Conservation (phyloP, 2,329 filamentous ascomycete species). For the Alternaria sp. region DNA sequence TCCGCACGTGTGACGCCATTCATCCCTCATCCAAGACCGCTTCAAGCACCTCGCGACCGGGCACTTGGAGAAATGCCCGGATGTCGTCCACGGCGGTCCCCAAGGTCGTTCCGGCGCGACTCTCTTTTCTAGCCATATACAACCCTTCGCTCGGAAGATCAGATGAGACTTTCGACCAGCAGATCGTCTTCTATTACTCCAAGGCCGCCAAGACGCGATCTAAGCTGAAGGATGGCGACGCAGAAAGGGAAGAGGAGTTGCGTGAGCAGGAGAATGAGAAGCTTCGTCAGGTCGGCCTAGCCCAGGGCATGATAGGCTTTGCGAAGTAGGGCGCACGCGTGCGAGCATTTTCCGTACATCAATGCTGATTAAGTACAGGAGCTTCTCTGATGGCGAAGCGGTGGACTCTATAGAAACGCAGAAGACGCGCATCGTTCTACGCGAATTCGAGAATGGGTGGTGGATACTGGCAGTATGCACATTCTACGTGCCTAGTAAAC, state of each 20-base stretch:
- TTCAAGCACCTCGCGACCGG: constrained; percentile 15
- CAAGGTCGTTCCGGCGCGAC: constrained; percentile 75
- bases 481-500: background rate
- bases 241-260: constrained; percentile 49
- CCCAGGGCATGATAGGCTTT: constrained; percentile 96
- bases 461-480: constrained; percentile 86
- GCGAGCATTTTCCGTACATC: background rate
- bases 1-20: constrained; percentile 18
- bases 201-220: constrained; percentile 43
- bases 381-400: constrained; percentile 78
- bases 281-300: constrained; percentile 90
- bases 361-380: constrained; percentile 58
- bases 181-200: constrained; percentile 94
- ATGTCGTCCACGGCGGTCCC: constrained; percentile 42
- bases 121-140: constrained; percentile 93
- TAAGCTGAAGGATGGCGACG: constrained; percentile 39
- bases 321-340: constrained; percentile 60
- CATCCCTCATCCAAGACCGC: constrained; percentile 7
- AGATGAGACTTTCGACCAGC: constrained; percentile 77
- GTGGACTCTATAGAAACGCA: constrained; percentile 92
- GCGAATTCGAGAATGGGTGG: constrained; percentile 90
- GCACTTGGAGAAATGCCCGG: constrained; percentile 10
- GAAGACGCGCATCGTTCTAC: constrained; percentile 81
- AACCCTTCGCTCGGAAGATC: constrained; percentile 80
- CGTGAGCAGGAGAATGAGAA: constrained; percentile 80